A percentile compares a stretch with the other conserved stretches of the same genome.
These are phyloP conservation scores for Syzygium aqueum DNA, from an alignment of 345 rosid genomes.

Conservation along the genomic window DNA sequence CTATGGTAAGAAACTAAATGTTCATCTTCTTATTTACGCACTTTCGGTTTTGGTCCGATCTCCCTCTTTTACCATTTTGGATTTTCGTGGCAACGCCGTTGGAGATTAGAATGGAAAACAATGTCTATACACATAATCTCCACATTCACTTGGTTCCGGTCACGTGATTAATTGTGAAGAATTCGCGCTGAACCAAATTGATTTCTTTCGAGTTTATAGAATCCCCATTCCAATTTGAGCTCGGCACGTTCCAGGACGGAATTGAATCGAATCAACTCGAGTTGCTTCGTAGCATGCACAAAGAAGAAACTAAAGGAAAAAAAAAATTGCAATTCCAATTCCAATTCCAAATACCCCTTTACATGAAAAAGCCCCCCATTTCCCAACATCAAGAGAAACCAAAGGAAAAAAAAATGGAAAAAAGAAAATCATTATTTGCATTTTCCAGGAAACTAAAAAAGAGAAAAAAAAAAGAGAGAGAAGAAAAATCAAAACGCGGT, in stretches of 20 bases:
- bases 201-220: neutral
- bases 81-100: rapidly evolving
- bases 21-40: neutral
- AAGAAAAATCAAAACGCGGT: neutral
- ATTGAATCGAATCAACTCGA: neutral
- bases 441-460: neutral
- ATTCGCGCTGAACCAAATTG: neutral
- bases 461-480: neutral
- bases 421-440: neutral
- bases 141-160: neutral
- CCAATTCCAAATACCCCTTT: neutral
- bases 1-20: neutral
- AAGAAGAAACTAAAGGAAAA: no score
- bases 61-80: neutral
- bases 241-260: neutral
- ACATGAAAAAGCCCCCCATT: neutral
- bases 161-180: neutral
- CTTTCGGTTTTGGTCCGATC: neutral
- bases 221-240: rapidly evolving
- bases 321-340: no score
- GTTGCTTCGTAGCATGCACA: neutral
- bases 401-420: neutral
- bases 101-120: neutral
- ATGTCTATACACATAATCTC: neutral
- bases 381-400: neutral